phyloP scores from a whole-genome alignment of 305 asterid species.

The Fraxinus floribunda region DNA sequence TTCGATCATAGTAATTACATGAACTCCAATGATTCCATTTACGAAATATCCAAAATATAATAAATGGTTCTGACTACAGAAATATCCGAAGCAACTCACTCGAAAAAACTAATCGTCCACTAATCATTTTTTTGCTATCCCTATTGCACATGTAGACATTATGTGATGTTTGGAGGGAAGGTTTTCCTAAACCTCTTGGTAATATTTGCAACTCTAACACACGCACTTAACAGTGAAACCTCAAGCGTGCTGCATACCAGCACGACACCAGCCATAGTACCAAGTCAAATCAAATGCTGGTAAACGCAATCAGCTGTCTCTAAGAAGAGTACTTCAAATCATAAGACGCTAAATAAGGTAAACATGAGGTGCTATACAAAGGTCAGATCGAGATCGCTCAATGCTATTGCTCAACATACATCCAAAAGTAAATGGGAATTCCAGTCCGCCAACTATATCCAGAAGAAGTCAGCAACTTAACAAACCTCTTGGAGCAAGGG shows the following conservation, averaged over 20 bases:
- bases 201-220: too few species aligned
- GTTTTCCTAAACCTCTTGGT: not conserved
- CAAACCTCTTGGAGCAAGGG: not conserved
- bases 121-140: not conserved
- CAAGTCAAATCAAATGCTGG: not conserved
- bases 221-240: not conserved
- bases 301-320: not conserved
- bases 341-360: not conserved
- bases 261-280: not conserved
- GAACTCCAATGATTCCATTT: too few species aligned
- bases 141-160: not conserved
- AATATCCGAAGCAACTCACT: too few species aligned
- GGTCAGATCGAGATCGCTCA: not conserved
- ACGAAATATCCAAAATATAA: too few species aligned
- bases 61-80: too few species aligned
- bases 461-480: not conserved
- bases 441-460: not conserved
- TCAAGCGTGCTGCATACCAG: not conserved
- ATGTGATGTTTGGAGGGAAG: not conserved
- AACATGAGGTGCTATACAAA: not conserved
- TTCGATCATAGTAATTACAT: too few species aligned
- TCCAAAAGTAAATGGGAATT: not conserved
- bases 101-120: not conserved
- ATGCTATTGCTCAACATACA: not conserved
- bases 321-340: not conserved